Base-by-base conservation (phyloP, 805 yeast genomes). In the Cyberlindnera americana region DNA sequence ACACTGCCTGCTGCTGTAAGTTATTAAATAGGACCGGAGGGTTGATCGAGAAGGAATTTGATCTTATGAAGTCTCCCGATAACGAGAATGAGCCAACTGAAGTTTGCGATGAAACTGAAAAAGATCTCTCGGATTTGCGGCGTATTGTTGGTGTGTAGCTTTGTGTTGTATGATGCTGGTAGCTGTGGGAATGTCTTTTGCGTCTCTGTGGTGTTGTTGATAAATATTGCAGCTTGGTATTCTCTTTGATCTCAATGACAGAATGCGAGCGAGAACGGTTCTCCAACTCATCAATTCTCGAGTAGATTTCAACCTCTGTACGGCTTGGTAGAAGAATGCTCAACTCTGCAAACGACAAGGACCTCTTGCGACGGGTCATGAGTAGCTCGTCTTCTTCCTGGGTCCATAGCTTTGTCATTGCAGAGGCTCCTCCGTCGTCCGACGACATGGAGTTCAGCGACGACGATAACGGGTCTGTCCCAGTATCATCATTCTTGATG, bases 351-450 rank as follows among this genome's bases (percentile, higher is more conserved):
- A 83, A 70, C 24, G 83, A 73, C 29, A 88, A 62, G 40, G 81
- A 82, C 48, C 78, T 65, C 35, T 73, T 64, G 9, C 76, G 61
- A 37, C 83, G 66, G 43, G 75, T 68, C 30, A 77, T 52, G 27
- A 87, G 59, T 25, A 77, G 57, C 46, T 80, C 83, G 60, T 87
- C 95, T 60, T 87, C 95, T 37, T 84, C 93, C 52, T 39, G 36
- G 1, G 74, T 53, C 81, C 81, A 76, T 18, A 23, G 16, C 23
- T 35, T 35, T 9, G 21, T 4, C 34, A 23, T 15, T 5, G 33
- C 28, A 21, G n/a, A n/a, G n/a, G n/a, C n/a, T n/a, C 40, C 44
- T 6, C 48, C 52, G n/a, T 40, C 46, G 2, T 37, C 35, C 3
- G 48, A 40, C 3, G 48, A 40, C 16, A 22, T 5, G 6, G 43